Base-by-base conservation (phyloP, 139 green algal genomes). In the Nannochloris sp. region DNA sequence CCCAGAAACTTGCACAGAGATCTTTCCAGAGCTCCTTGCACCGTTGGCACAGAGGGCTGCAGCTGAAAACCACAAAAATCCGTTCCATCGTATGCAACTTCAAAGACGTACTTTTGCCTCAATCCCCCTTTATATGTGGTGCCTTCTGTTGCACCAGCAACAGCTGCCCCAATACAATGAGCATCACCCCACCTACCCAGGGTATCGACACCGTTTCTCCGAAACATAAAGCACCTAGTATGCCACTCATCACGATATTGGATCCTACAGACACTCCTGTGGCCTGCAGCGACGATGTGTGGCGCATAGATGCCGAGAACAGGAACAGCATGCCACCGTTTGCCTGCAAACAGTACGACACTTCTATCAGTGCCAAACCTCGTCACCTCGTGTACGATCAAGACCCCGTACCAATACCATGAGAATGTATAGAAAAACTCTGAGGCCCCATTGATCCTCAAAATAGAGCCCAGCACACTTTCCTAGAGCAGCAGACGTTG, bases 51-150 rank as follows among this genome's bases (percentile, higher is more conserved):
- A n/a, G n/a, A n/a, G 12, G 23, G 23, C 23, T 64, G 58, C 20
- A 64, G 25, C 58, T 64, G 58, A 28, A 55, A 64, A 11, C 58
- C 58, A 17, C 23, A 17, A 28, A 57, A 64, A 29, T 64, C 8
- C 23, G 58, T 64, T 6, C 58, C 58, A 51, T 64, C 58, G 23
- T 64, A 64, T 28, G 58, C 58, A 30, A 64, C 20, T 25, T 37
- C 17, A 23, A 28, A 26, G n/a, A 23, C 17, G 46, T 25, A 20
- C n/a, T 25, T 20, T 55, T 55, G 17, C 25, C 50, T 59, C 50
- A 30, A 30, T 59, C 50, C 25, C 4, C 23, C 20, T 30, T 59
- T 59, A 5, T 59, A 5, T 2, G n/a, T 59, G 50, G 10, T 12
- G 50, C 6, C 25, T 16, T 6, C 12, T 12, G 50, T 10, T 59